Percentiles rank a stretch among this genome's conserved stretches.
Evolutionary conservation across 495 filamentous ascomycete species (phyloP).

Genomic region (Astrothelium subdiscretum): DNA sequence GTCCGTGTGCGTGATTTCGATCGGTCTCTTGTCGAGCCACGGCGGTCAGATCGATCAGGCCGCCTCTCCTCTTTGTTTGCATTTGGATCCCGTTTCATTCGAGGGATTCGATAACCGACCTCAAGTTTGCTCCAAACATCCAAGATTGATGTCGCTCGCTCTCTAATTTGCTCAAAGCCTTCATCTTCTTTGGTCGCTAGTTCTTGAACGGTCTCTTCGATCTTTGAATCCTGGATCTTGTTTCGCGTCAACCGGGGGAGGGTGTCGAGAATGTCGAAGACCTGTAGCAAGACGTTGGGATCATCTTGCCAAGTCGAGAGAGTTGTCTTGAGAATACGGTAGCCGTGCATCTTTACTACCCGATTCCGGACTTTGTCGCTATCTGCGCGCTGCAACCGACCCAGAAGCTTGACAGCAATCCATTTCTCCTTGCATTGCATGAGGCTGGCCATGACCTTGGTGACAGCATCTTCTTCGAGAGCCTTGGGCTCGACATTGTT

Average conservation of each 20-base stretch:
- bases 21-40: conserved; percentile 30
- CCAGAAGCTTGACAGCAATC: conserved; percentile 92
- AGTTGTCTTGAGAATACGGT: conserved; percentile 81
- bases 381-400: conserved; percentile 77
- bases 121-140: conserved; percentile 82
- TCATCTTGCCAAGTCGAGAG: conserved; percentile 79
- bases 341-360: conserved; percentile 92
- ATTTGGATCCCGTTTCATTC: conserved; percentile 54
- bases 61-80: conserved; percentile 46
- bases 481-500: conserved; percentile 76
- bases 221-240: conserved; percentile 94
- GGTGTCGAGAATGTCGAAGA: conserved; percentile 77
- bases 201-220: conserved; percentile 69
- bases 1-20: conserved; percentile 43
- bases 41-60: conserved; percentile 47
- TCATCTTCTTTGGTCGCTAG: conserved; percentile 60
- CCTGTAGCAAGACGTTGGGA: conserved; percentile 74
- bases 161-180: conserved; percentile 43
- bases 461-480: conserved; percentile 79
- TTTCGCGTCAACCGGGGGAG: conserved; percentile 90
- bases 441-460: conserved; percentile 96
- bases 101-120: conserved; percentile 89
- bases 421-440: conserved; percentile 99
- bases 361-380: conserved; percentile 81
- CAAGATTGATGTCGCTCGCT: conserved; percentile 57